Conservation (phyloP, 345 rosid species). For the Rhodomyrtus tomentosa region DNA sequence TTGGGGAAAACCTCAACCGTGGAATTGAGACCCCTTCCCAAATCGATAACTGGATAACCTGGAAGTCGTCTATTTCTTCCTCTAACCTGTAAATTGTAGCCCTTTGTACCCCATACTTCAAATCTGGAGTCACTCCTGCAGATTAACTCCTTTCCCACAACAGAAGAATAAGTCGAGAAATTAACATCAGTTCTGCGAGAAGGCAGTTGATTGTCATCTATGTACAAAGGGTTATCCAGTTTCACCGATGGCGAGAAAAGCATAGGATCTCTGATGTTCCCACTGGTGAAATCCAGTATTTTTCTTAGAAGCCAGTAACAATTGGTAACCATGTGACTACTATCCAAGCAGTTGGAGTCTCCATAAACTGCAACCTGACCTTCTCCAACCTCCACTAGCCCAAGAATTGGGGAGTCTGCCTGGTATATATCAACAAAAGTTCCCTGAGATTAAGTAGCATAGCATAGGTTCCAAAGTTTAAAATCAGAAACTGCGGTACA, state of each 20-base stretch:
- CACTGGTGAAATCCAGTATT: slow-evolving; percentile 69
- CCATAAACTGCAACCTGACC: slow-evolving; percentile 89
- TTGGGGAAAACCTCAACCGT: slow-evolving; percentile 21
- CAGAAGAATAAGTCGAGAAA: slow-evolving; percentile 72
- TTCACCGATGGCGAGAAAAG: slow-evolving; percentile 52
- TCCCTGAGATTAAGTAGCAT: not conserved
- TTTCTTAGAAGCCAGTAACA: slow-evolving; percentile 90
- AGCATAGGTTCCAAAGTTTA: not conserved
- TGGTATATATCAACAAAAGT: slow-evolving; percentile 13
- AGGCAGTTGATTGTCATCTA: slow-evolving; percentile 65
- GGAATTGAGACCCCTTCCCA: slow-evolving; percentile 46
- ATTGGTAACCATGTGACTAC: slow-evolving; percentile 98
- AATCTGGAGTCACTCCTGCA: slow-evolving; percentile 77
- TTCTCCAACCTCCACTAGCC: slow-evolving; percentile 61
- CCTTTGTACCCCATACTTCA: slow-evolving; percentile 94
- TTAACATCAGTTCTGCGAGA: slow-evolving; percentile 86
- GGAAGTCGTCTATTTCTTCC: slow-evolving; percentile 71
- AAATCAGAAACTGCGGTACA: not conserved
- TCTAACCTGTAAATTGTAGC: slow-evolving; percentile 56
- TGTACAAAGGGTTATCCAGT: slow-evolving; percentile 35
- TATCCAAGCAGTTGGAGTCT: slow-evolving; percentile 92
- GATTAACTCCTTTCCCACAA: slow-evolving; percentile 61
- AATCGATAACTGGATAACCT: slow-evolving; percentile 49
- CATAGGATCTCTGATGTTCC: slow-evolving; percentile 56
- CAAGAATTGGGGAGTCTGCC: slow-evolving; percentile 89